Conservation (phyloP, 306 rosid species). For the Cicer yamashitae region DNA sequence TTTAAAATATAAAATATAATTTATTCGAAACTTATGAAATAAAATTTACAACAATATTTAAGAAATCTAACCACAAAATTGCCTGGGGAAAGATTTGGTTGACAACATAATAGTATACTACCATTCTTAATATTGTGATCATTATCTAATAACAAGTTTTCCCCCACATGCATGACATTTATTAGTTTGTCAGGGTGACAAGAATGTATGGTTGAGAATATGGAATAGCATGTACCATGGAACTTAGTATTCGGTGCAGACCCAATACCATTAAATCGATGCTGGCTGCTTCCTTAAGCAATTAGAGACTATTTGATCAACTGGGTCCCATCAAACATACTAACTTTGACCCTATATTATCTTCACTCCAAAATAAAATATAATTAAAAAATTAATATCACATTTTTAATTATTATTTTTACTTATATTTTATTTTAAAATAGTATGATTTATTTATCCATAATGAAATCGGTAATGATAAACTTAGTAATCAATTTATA, state of each 20-base stretch:
- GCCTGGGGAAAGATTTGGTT: conserved; percentile 23
- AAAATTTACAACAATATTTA: neutral
- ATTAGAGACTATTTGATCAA: conserved; percentile 46
- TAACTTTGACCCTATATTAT: neutral
- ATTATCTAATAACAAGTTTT: conserved; percentile 38
- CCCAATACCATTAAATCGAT: conserved; percentile 47
- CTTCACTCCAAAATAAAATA: too few relatives aligned
- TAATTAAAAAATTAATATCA: too few relatives aligned
- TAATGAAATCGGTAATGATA: too few relatives aligned
- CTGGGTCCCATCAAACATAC: conserved; percentile 12
- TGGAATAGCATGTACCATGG: conserved; percentile 53
- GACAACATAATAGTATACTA: conserved; percentile 12
- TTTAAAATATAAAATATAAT: too few relatives aligned
- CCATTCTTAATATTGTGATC: conserved; percentile 30
- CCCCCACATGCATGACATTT: conserved; percentile 51
- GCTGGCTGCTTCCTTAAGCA: conserved; percentile 43
- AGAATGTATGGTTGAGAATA: conserved; percentile 62
- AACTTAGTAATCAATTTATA: too few relatives aligned
- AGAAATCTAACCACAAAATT: neutral
- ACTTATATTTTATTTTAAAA: too few relatives aligned
- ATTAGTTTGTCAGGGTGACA: conserved; percentile 61
- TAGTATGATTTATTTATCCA: too few relatives aligned
- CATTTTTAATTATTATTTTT: too few relatives aligned
- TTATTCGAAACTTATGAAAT: too few relatives aligned
- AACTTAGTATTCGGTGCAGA: conserved; percentile 45